Conservation (phyloP, 768 basidiomycete species). For the Porphyrellus cyaneotinctus region DNA sequence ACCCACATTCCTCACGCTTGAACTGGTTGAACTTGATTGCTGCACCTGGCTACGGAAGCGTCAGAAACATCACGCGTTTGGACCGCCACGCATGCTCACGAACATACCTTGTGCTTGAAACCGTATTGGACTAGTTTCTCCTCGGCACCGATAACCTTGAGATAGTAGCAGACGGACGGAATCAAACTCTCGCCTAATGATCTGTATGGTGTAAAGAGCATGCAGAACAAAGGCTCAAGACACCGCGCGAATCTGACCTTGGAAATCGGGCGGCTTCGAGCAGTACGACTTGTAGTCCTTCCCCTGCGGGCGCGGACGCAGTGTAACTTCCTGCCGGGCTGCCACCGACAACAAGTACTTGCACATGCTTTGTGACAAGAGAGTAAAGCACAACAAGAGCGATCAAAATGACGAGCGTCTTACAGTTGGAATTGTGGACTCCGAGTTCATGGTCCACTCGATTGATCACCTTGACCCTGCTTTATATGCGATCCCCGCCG, state of each 20-base stretch:
- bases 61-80: neutral
- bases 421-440: conserved; percentile 22
- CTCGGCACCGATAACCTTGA: conserved; percentile 49
- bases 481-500: conserved; percentile 1
- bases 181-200: conserved; percentile 47
- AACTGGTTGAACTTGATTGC: conserved; percentile 55
- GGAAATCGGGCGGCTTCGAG: conserved; percentile 56
- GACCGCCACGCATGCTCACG: neutral
- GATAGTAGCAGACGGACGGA: conserved; percentile 49
- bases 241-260: conserved; percentile 31
- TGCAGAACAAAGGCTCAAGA: too few species aligned
- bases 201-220: conserved; percentile 25
- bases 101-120: conserved; percentile 44
- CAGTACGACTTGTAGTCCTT: conserved; percentile 54
- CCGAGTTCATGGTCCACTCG: conserved; percentile 4
- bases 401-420: neutral
- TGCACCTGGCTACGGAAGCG: conserved; percentile 46
- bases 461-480: neutral
- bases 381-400: neutral
- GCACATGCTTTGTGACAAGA: conserved; percentile 16
- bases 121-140: conserved; percentile 40
- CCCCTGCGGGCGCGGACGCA: conserved; percentile 52
- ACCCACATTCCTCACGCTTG: conserved; percentile 57
- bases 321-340: conserved; percentile 57
- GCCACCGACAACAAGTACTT: conserved; percentile 51